These are phyloP conservation scores for Mallotus japonicus DNA, from an alignment of 441 rosid species.

Conservation along the genomic window DNA sequence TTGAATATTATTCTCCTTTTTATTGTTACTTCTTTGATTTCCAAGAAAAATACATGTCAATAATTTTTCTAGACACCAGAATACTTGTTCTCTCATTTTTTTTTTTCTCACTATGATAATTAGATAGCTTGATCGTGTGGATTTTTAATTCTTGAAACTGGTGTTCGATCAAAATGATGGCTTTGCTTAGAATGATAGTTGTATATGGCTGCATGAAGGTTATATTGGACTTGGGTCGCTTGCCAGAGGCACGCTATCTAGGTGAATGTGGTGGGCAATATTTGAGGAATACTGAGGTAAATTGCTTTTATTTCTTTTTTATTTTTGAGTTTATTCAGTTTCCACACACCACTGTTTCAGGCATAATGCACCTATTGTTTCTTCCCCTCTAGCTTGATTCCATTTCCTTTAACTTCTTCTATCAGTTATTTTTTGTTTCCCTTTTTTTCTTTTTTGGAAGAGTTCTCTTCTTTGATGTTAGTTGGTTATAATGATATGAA, in stretches of 20 bases:
- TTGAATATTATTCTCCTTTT: background rate
- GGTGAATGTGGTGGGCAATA: conserved; percentile 55
- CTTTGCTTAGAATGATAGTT: background rate
- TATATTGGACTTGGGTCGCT: conserved; percentile 54
- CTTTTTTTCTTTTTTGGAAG: too few species aligned
- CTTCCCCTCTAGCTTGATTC: background rate
- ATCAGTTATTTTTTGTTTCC: background rate
- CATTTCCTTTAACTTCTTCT: conserved; percentile 1
- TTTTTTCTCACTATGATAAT: background rate
- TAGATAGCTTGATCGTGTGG: background rate
- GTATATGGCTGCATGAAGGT: conserved; percentile 33
- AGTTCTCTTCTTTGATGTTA: background rate
- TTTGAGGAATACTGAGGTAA: conserved; percentile 58
- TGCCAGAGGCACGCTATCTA: conserved; percentile 63
- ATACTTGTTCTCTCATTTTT: background rate
- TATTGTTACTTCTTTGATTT: background rate
- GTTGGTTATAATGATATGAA: background rate
- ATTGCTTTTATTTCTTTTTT: conserved; percentile 11
- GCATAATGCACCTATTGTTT: background rate
- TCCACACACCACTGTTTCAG: background rate
- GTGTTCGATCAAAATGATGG: background rate
- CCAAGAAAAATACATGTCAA: background rate
- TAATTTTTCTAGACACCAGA: background rate
- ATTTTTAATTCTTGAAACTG: background rate
- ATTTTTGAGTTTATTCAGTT: background rate